phyloP scores from a whole-genome alignment of 495 filamentous ascomycete species.

The Xylaria curta region DNA sequence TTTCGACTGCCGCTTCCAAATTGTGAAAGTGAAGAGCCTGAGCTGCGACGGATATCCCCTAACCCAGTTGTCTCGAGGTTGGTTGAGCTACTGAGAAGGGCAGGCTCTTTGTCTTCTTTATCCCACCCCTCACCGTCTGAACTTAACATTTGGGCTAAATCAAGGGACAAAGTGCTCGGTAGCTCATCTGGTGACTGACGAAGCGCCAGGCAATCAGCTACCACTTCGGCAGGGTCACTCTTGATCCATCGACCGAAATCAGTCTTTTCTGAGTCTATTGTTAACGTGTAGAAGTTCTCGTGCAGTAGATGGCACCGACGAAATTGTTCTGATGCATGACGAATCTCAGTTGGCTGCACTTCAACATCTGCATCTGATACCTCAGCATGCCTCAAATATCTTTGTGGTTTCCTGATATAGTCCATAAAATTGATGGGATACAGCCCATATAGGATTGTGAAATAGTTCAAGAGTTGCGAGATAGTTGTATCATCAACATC shows the following conservation, averaged over 20 bases:
- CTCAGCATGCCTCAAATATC: constrained; percentile 68
- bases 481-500: constrained; percentile 64
- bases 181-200: constrained; percentile 37
- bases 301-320: constrained; percentile 71
- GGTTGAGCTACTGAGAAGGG: constrained; percentile 46
- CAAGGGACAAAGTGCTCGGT: constrained; percentile 13
- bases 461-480: constrained; percentile 75
- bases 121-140: constrained; percentile 29
- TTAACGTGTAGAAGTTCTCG: constrained; percentile 74
- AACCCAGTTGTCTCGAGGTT: constrained; percentile 9
- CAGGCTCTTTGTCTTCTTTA: constrained; percentile 30
- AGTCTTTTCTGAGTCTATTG: constrained; percentile 72
- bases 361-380: constrained; percentile 71
- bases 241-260: constrained; percentile 75
- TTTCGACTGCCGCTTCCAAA: constrained; percentile 40
- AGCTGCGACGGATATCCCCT: constrained; percentile 51
- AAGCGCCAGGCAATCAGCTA: constrained; percentile 69
- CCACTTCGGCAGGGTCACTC: constrained; percentile 73
- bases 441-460: constrained; percentile 78
- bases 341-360: constrained; percentile 72
- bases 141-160: constrained; percentile 15
- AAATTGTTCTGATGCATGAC: constrained; percentile 69
- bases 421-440: constrained; percentile 82
- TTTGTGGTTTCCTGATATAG: constrained; percentile 76
- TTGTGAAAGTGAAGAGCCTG: constrained; percentile 53